Base-by-base conservation (phyloP, 2,329 filamentous ascomycete species). In the Thielaviopsis musarum region DNA sequence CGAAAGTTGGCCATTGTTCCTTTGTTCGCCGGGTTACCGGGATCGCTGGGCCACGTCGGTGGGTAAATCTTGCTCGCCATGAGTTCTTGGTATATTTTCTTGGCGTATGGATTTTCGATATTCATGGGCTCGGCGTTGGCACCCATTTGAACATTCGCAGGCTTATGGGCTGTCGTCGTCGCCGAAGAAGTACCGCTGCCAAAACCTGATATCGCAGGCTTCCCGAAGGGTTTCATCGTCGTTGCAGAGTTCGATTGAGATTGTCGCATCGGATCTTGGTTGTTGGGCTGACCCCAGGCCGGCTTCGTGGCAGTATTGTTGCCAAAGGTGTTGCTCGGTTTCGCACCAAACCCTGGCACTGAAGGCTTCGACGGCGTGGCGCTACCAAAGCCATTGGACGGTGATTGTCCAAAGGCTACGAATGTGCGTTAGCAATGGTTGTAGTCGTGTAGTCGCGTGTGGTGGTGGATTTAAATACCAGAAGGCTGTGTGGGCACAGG, bases 11-110 rank as follows among this genome's bases (percentile, higher is more conserved):
- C 76, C 67, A 84, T 76, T 13, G 72, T 73, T 10, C 69, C 70
- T 63, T 77, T 76, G 64, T 75, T 76, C 22, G 70, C 69, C 9
- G 76, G 74, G 57, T 79, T 75, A 26, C 79, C 78, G 1, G 78
- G 76, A 34, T 82, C 73, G 1, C 71, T 68, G 0, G 79, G 80
- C 80, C 80, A 82, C 66, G 68, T 66, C 3, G 81, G 80, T 13
- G 79, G 75, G 28, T 66, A 69, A 56, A 84, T 76, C 28, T 73
- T 73, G 65, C 83, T 79, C 63, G 74, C 77, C n/a, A 72, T 71
- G 1, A 84, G 70, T 61, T 77, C 77, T 9, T 72, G 70, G 61
- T 75, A 72, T 30, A 84, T 79, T 60, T 73, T 76, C 58, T 69
- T 73, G 10, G 79, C 77, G 63, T 74, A 76, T 0, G 69, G 68